Conservation (phyloP, 805 yeast genomes). For the Candida silvatica region DNA sequence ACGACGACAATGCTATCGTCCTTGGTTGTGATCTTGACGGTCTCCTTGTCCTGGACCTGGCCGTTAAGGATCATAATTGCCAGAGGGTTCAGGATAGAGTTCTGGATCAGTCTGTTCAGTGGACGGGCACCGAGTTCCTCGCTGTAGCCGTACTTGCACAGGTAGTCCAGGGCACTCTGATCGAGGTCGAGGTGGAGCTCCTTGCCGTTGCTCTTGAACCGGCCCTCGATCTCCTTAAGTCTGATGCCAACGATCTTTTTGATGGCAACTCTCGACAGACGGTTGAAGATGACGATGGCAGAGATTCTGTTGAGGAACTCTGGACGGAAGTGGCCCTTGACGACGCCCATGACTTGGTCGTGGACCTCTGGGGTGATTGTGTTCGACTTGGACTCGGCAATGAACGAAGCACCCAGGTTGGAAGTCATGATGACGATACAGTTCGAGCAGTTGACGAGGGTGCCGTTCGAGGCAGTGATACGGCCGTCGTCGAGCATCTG, state of each 20-base stretch:
- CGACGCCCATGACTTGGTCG: slow-evolving; percentile 75
- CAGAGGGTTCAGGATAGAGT: slow-evolving; percentile 75
- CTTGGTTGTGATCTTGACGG: slow-evolving; percentile 53
- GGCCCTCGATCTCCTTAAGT: slow-evolving; percentile 70
- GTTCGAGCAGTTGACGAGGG: slow-evolving; percentile 87
- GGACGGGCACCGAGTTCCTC: slow-evolving; percentile 96
- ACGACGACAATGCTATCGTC: slow-evolving; percentile 66
- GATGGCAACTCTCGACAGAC: slow-evolving; percentile 85
- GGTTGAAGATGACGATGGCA: slow-evolving; percentile 86
- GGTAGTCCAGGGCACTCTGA: slow-evolving; percentile 69
- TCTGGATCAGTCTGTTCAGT: slow-evolving; percentile 83
- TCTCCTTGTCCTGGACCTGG: slow-evolving; percentile 82
- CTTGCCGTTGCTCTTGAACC: slow-evolving; percentile 83
- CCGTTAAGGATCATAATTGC: slow-evolving; percentile 86
- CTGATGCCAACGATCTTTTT: slow-evolving; percentile 86
- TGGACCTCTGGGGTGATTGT: slow-evolving; percentile 62
- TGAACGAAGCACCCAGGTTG: slow-evolving; percentile 89
- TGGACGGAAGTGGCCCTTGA: slow-evolving; percentile 88
- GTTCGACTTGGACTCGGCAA: slow-evolving; percentile 53
- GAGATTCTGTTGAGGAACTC: slow-evolving; percentile 95
- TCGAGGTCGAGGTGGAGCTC: slow-evolving; percentile 64
- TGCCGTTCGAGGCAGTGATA: slow-evolving; percentile 90
- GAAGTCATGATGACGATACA: slow-evolving; percentile 94
- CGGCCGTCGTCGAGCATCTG: slow-evolving; percentile 97
- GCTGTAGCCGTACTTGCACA: slow-evolving; percentile 83